These are phyloP conservation scores for Colletotrichum sp. DNA, from an alignment of 2,329 filamentous ascomycete species.

Conservation along the genomic window DNA sequence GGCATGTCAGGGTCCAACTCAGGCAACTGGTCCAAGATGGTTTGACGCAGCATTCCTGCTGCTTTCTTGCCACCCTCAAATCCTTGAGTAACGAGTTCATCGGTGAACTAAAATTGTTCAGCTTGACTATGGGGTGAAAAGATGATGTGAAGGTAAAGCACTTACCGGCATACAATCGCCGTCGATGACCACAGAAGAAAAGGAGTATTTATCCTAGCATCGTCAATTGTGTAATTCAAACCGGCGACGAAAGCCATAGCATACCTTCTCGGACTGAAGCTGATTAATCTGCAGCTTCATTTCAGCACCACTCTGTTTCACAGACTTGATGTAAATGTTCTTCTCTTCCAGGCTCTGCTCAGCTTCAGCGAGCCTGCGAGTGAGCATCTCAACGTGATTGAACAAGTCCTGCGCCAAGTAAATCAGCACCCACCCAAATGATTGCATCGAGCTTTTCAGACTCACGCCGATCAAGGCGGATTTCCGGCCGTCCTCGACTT, in stretches of 20 bases:
- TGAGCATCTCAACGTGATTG: not conserved
- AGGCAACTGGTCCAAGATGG: conserved; percentile 29
- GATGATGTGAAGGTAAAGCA: not conserved
- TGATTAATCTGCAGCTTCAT: not conserved
- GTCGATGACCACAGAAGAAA: conserved; percentile 40
- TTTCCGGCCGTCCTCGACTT: not conserved
- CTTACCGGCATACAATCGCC: conserved; percentile 43
- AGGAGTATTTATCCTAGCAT: conserved; percentile 26
- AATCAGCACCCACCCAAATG: too few species aligned
- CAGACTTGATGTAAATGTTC: not conserved
- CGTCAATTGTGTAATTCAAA: not conserved
- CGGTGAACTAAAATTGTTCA: conserved; percentile 31
- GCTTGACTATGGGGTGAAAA: not conserved
- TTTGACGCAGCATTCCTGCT: conserved; percentile 28
- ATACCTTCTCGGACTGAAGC: not conserved
- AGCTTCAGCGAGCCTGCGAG: not conserved
- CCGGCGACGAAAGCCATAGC: not conserved
- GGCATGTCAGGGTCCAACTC: conserved; percentile 9
- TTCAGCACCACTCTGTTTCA: not conserved
- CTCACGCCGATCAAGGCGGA: not conserved
- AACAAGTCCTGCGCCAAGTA: not conserved
- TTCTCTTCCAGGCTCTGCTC: not conserved
- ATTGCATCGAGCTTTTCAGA: not conserved
- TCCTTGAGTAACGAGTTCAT: conserved; percentile 33
- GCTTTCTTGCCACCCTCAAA: conserved; percentile 34